These are phyloP conservation scores for Aspergillus hancockii DNA, from an alignment of 495 filamentous ascomycete genomes.

Conservation along the genomic window DNA sequence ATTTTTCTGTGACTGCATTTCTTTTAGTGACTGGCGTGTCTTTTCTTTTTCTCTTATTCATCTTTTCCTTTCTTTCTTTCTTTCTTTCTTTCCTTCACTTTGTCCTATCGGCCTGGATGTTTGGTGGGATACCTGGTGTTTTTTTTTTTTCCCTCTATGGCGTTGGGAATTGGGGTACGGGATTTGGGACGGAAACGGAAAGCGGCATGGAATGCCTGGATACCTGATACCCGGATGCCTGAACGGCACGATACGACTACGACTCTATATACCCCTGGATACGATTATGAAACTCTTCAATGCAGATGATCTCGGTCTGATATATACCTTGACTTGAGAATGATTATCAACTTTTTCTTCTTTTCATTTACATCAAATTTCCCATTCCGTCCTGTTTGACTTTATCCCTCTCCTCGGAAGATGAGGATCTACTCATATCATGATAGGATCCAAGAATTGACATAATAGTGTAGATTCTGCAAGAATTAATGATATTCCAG, in stretches of 20 bases:
- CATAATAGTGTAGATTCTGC: no score
- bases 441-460: no score
- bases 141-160: neutral
- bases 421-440: no score
- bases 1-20: constrained; percentile 16
- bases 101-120: neutral
- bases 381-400: no score
- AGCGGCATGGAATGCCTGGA: constrained; percentile 1
- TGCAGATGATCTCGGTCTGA: neutral
- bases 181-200: neutral
- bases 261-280: neutral
- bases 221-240: constrained; percentile 1
- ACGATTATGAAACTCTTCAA: neutral
- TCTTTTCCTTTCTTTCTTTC: neutral
- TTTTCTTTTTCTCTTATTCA: neutral
- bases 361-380: neutral
- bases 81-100: neutral
- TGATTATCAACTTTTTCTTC: neutral
- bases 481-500: no score
- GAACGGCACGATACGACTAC: neutral
- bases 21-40: neutral
- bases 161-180: neutral
- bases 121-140: neutral
- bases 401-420: no score
- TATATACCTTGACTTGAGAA: neutral